Percentiles rank a stretch among this genome's conserved stretches.
These are phyloP conservation scores for Bipolaris bicolor DNA, from an alignment of 2,329 filamentous ascomycete genomes.

Conservation along the genomic window DNA sequence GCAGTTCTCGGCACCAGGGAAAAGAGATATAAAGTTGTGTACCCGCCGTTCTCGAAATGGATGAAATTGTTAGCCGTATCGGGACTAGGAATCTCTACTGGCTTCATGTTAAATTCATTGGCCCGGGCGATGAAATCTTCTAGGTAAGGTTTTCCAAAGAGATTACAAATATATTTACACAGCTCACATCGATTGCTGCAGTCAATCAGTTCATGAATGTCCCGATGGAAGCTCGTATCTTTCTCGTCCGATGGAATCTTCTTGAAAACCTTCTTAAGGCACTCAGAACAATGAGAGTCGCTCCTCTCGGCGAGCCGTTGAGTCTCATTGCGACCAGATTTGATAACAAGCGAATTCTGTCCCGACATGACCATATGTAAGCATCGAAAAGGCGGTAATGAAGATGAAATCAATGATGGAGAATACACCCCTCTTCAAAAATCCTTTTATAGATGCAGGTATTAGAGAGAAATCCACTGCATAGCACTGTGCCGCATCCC, in stretches of 20 bases:
- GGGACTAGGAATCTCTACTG: neutral
- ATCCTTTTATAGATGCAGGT: neutral
- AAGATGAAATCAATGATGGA: neutral
- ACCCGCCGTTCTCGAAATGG: neutral
- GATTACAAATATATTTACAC: conserved; percentile 6
- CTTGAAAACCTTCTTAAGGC: neutral
- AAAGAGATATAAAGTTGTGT: neutral
- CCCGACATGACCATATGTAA: neutral
- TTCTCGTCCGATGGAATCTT: neutral
- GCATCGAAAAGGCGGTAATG: neutral
- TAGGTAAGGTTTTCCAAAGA: neutral
- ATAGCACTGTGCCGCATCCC: neutral
- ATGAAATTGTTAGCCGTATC: neutral
- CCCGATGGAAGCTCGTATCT: neutral
- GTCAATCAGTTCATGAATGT: neutral
- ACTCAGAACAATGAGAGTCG: neutral
- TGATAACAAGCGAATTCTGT: neutral
- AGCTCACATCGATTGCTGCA: conserved; percentile 1
- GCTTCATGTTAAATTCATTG: neutral
- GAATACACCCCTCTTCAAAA: neutral
- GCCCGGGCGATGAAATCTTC: neutral
- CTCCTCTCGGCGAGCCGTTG: neutral
- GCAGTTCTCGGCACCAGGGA: neutral
- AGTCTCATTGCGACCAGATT: neutral
- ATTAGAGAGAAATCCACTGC: neutral